Base-by-base conservation (phyloP, 2,329 filamentous ascomycete species). In the Ceratocystis cacaofunesta region DNA sequence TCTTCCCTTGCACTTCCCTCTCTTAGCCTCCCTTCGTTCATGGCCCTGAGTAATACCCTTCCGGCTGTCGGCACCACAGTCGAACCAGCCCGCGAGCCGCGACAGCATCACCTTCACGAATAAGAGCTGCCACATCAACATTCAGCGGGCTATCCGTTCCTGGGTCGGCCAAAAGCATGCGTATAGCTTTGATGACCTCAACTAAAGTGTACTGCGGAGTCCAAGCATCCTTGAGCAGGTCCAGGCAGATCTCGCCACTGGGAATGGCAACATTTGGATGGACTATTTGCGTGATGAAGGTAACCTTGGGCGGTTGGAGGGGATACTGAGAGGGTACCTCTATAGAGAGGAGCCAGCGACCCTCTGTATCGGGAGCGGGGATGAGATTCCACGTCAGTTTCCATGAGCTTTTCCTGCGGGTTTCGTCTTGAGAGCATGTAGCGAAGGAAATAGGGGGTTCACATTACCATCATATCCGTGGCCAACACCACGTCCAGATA, bases 191-290 rank as follows among this genome's bases (percentile, higher is more conserved):
- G 71, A 92, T 77, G 68, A 86, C 88, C 71, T 87, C 83, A 44
- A 87, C 82, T 22, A 97, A 81, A 50, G 87, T 92, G 75, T 96
- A 94, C 19, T 90, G 85, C 0, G 92, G 89, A 67, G 89, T 88
- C 92, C 92, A 97, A 19, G 82, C 82, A 65, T 86, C 82, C 72
- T 82, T 82, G 67, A 99, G 80, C 68, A 97, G 81, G 73, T 96
- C 94, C 32, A 97, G 84, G 75, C 94, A 99, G 72, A 99, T 94
- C 76, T 96, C 92, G 70, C 94, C 94, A 1, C 85, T 91, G 70
- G 80, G 71, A 68, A 82, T 78, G 63, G 79, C 78, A 41, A 85
- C 85, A 75, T 96, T 96, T 61, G 92, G 86, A 77, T 96, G 91
- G 71, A 90, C 88, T 69, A 95, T 85, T 68, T 85, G 84, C 44